Evolutionary conservation across 2,329 filamentous ascomycete species (phyloP).

Genomic region (Nemania sp.): DNA sequence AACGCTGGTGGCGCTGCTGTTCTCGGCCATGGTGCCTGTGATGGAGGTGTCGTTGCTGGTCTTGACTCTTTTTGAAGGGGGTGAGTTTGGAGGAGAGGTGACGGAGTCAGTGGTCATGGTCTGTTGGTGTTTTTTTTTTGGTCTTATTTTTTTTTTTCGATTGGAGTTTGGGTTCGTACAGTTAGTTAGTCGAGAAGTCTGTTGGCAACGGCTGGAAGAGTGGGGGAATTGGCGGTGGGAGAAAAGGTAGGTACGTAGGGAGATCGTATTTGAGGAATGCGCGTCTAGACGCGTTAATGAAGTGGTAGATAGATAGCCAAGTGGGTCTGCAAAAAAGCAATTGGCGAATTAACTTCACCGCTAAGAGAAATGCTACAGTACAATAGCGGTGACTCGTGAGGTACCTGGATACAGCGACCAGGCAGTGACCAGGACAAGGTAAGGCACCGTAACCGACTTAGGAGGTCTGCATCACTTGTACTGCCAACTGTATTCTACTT

Average conservation of each 20-base stretch:
- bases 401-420: too few relatives aligned
- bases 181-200: conserved; percentile 10
- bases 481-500: background rate
- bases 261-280: conserved; percentile 19
- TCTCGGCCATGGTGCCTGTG: conserved; percentile 36
- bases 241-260: background rate
- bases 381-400: background rate
- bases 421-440: too few relatives aligned
- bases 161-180: background rate
- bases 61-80: conserved; percentile 84
- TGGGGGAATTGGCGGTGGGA: conserved; percentile 33
- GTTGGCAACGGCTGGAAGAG: conserved; percentile 12
- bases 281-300: conserved; percentile 42
- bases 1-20: conserved; percentile 50
- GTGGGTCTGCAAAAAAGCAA: conserved; percentile 21
- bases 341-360: conserved; percentile 43
- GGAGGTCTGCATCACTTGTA: background rate
- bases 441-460: too few relatives aligned
- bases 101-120: conserved; percentile 53
- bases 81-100: conserved; percentile 74
- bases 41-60: conserved; percentile 55
- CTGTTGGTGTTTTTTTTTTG: too few relatives aligned
- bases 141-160: conserved; percentile 23
- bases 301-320: conserved; percentile 24
- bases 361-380: background rate